Base-by-base conservation (phyloP, 2,329 filamentous ascomycete genomes). In the Ophiostoma tasmaniense region DNA sequence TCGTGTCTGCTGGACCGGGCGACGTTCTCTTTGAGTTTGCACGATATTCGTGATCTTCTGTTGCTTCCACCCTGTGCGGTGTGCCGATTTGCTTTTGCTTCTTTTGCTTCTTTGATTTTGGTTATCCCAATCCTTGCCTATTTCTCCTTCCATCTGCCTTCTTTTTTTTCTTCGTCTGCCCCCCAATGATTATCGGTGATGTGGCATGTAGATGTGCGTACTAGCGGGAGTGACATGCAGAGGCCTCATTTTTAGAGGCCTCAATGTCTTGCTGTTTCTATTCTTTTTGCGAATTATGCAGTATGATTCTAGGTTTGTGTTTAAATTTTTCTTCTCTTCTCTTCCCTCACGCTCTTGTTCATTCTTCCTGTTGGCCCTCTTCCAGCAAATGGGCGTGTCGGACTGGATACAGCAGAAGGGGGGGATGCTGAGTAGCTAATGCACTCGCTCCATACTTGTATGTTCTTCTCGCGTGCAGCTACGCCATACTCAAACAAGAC, bases 391-490 rank as follows among this genome's bases (percentile, higher is more conserved):
- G 17, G 55, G 55, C 55, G 28, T 30, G 8, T 37, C 59, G 20
- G 20, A 64, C 59, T 35, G 59, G 59, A 39, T 39, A 37, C 8
- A 64, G 10, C n/a, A 35, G 59, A 65, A 64, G 62, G 17, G 37
- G 22, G 62, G 62, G 11, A 45, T 37, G 25, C 25, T 45, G 35
- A 64, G 37, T 37, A 55, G 66, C 66, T 62, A 67, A 42, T 67
- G 66, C 66, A 62, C 52, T 45, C 13, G 35, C 37, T 67, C 55
- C 64, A 66, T 66, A n/a, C n/a, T n/a, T n/a, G n/a, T n/a, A 55
- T 55, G 50, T 55, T 25, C n/a, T 55, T 25, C 17, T 68, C 67
- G 59, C 65, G 28, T 68, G 67, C 67, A 65, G 59, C 42, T 22
- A 37, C 67, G 59, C 59, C 39, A 64, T 68, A 61, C 67, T 68